Base-by-base conservation (phyloP, 2,329 filamentous ascomycete genomes). In the Tolypocladium tundrense region DNA sequence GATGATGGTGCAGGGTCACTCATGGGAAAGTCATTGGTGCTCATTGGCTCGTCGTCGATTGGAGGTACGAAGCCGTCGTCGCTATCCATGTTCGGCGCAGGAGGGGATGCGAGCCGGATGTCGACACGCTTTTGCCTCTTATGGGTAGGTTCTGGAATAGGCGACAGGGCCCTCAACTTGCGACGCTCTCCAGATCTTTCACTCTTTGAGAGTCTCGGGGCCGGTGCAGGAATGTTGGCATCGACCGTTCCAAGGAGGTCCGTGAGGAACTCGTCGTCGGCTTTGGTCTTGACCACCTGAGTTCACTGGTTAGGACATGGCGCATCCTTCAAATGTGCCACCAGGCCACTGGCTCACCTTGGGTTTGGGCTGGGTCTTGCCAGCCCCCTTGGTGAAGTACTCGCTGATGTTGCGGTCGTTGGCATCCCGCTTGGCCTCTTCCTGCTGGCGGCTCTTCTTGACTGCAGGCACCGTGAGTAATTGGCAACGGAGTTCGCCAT, bases 321-420 rank as follows among this genome's bases (percentile, higher is more conserved):
- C 2, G 48, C 27, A 35, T 4, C 19, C 33, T 14, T 33, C 11
- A n/a, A 6, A 8, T 19, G 31, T 13, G 41, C 35, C 10, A 9
- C 41, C 45, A 31, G 40, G 8, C 6, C 4, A 48, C 21, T 33
- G 21, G 21, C 35, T 13, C 54, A 92, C 91, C 82, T 96, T 97
- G 21, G 88, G 80, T 70, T 97, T 97, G 16, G 87, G 78, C 58
- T 86, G 86, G 55, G 81, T 73, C 63, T 81, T 81, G 60, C 78
- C 77, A 40, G 84, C 82, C 57, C 90, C 91, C 65, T 88, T 89
- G 64, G 83, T 93, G 71, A 99, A 97, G 74, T 95, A 99, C 67
- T 95, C 93, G 73, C 88, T 91, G 69, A 99, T 97, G 65, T 91
- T 88, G 68, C 89, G 88, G 72, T 95, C 91, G 64, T 91, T 90